Conservation (phyloP, 306 rosid genomes). For the Potentilla sterilis region DNA sequence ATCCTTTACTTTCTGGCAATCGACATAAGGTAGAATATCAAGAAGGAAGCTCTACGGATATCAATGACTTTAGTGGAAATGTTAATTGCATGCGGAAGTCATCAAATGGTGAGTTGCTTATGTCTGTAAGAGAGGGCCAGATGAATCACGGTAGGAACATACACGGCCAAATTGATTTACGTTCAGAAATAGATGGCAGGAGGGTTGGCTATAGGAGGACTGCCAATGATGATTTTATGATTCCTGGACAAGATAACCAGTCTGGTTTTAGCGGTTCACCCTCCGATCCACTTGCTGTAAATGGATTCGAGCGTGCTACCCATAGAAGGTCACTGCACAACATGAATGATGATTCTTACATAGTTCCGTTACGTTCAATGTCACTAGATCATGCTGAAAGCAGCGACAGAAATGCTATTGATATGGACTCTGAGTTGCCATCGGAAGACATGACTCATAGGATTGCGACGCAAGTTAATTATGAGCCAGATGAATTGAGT, state of each 20-base stretch:
- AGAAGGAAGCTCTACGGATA: slow-evolving; percentile 42
- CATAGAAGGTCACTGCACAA: slow-evolving; percentile 54
- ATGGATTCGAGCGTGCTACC: slow-evolving; percentile 51
- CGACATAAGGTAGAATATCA: slow-evolving; percentile 46
- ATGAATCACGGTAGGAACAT: slow-evolving; percentile 36
- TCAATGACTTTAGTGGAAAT: slow-evolving; percentile 54
- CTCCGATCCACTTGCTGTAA: slow-evolving; percentile 46
- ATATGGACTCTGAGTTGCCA: slow-evolving; percentile 76
- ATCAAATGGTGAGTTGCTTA: slow-evolving; percentile 51
- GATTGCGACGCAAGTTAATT: slow-evolving; percentile 37
- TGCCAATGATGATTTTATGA: slow-evolving; percentile 62
- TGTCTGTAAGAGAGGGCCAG: slow-evolving; percentile 43
- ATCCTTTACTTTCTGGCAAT: slow-evolving; percentile 63
- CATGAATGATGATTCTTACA: slow-evolving; percentile 79
- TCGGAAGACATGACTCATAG: slow-evolving; percentile 43
- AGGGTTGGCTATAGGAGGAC: slow-evolving; percentile 54
- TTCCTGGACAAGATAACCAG: slow-evolving; percentile 48
- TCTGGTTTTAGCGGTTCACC: slow-evolving; percentile 37
- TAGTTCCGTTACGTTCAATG: slow-evolving; percentile 58
- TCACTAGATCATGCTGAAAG: slow-evolving; percentile 52
- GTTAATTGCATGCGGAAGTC: slow-evolving; percentile 41
- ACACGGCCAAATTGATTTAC: slow-evolving; percentile 44
- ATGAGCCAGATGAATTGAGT: slow-evolving; percentile 80
- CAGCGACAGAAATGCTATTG: slow-evolving; percentile 64
- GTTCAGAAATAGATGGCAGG: slow-evolving; percentile 64